Conservation (phyloP, 768 basidiomycete species). For the Omphalotus guepiniiformis region DNA sequence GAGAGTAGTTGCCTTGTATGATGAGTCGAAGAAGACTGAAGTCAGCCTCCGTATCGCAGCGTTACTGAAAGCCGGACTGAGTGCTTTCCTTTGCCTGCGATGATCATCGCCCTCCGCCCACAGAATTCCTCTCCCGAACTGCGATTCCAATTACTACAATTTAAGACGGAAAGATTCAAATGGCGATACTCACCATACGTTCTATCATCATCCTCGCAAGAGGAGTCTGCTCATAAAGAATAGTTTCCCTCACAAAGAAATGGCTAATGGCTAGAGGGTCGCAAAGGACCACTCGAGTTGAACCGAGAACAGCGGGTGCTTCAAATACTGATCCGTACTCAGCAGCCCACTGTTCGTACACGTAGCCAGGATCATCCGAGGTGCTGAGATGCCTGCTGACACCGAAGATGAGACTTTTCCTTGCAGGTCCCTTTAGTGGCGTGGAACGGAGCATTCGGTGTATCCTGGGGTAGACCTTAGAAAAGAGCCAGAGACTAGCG, state of each 20-base stretch:
- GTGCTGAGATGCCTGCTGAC: neutral
- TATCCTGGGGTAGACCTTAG: neutral
- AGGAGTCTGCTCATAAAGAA: constrained; percentile 38
- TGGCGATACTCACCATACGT: constrained; percentile 35
- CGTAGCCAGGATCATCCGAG: neutral
- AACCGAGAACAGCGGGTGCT: constrained; percentile 34
- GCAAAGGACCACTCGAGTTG: constrained; percentile 30
- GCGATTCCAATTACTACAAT: neutral
- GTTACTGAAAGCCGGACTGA: constrained; percentile 51
- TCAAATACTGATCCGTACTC: constrained; percentile 44
- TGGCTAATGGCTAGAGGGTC: constrained; percentile 52
- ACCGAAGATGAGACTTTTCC: neutral
- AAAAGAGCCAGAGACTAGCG: neutral
- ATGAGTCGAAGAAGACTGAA: constrained; percentile 45
- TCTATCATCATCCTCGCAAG: constrained; percentile 32
- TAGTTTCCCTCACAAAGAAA: constrained; percentile 47
- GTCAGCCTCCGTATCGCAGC: constrained; percentile 43
- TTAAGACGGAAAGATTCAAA: neutral
- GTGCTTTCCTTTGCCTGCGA: constrained; percentile 42
- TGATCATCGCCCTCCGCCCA: constrained; percentile 31
- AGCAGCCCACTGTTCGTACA: constrained; percentile 44
- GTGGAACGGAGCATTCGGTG: neutral
- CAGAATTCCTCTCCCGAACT: constrained; percentile 27
- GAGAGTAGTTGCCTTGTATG: constrained; percentile 37
- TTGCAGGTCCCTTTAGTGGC: neutral